Evolutionary conservation across 1,284 basidiomycete genomes (phyloP), one percentile per base, ranked within the genome.

Genomic region (Ceratobasidium papillatum): DNA sequence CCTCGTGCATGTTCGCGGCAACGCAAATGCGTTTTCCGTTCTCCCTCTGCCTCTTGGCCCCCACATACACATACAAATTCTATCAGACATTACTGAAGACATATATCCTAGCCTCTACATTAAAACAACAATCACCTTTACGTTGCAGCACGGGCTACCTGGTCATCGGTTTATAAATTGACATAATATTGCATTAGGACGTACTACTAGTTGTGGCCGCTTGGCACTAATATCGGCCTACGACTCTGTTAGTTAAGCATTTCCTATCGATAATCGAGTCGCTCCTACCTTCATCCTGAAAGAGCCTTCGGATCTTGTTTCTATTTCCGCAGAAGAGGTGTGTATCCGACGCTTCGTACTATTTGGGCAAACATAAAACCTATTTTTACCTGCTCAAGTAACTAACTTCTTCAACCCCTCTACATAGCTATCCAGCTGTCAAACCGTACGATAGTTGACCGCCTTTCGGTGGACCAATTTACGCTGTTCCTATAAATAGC

Each of bases 321-420:
- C 27, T 14, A 9, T 14, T 11, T 30, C 3, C 22, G 17, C 41
- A 32, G 49, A 54, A 36, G 36, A 68, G 65, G 65, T 68, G 22
- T 11, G 65, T 68, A 54, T 27, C 65, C 65, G 65, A 68, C 65
- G 65, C 65, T 56, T 68, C 32, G 32, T n/a, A 12, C 32, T 34
- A n/a, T 7, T 22, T 36, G 4, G 8, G 25, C 25, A 3, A 8
- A 5, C 19, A 52, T 9, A 52, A 52, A 17, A 30, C 27, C 4
- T 30, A 4, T 14, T 38, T n/a, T 3, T n/a, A 59, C 32, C 51
- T 7, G n/a, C 7, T 59, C 22, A 8, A 36, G n/a, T 19, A 59
- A 25, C 52, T 56, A 14, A 19, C 52, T 11, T 41, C 27, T 25
- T 30, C 5, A 30, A 30, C 52, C 17, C 30, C 9, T 5, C 49